Percentiles rank a stretch among this genome's conserved stretches.
Conservation (phyloP, 148 eudicot genomes). For the Beta vulgaris region DNA sequence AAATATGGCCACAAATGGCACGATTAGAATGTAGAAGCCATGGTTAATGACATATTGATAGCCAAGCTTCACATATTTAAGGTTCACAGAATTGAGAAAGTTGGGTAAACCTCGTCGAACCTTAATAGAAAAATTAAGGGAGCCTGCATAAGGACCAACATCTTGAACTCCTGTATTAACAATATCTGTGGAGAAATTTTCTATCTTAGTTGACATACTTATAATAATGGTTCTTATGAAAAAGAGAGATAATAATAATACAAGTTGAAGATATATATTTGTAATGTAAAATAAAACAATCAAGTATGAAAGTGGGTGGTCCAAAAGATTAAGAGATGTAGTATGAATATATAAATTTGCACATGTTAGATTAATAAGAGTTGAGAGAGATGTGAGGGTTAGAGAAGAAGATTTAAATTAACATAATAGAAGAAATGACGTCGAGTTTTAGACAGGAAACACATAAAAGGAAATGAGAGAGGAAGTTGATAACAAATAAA, state of each 20-base stretch:
- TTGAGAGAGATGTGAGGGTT: not conserved
- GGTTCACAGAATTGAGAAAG: slow-evolving; percentile 55
- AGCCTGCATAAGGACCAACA: slow-evolving; percentile 54
- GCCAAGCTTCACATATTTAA: slow-evolving; percentile 62
- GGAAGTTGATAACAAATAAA: slow-evolving; percentile 14
- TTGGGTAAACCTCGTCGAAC: slow-evolving; percentile 62
- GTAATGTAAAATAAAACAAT: no score
- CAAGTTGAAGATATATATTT: not conserved
- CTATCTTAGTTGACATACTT: slow-evolving; percentile 35
- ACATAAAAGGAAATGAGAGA: slow-evolving; percentile 1
- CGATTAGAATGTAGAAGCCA: slow-evolving; percentile 38
- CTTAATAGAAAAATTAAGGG: slow-evolving; percentile 50
- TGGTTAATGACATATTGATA: slow-evolving; percentile 55
- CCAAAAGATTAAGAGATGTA: not conserved
- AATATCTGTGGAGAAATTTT: slow-evolving; percentile 52
- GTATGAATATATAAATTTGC: not conserved
- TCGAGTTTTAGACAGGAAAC: slow-evolving; percentile 12
- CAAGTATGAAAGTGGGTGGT: not conserved
- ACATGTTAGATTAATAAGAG: slow-evolving; percentile 2
- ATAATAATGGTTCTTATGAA: not conserved
- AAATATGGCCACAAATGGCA: slow-evolving; percentile 36
- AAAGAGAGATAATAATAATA: not conserved
- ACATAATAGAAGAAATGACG: slow-evolving; percentile 10
- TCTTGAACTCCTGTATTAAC: slow-evolving; percentile 50
- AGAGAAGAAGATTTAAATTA: not conserved